These are phyloP conservation scores for Berkeleyomyces rouxiae DNA, from an alignment of 2,329 filamentous ascomycete genomes.

Conservation along the genomic window DNA sequence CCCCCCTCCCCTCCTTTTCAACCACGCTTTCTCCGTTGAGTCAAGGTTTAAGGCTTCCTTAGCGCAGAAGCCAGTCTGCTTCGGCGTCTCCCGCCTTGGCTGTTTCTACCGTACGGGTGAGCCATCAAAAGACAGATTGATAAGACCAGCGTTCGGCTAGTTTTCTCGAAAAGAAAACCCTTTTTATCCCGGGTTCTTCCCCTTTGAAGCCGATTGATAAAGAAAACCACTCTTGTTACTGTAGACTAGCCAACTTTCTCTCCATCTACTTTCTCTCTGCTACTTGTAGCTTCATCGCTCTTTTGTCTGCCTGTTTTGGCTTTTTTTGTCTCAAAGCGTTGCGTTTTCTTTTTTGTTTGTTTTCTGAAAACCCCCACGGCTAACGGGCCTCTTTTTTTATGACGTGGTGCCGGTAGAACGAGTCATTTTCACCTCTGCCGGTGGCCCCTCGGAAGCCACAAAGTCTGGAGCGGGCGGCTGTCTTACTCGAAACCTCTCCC, in stretches of 20 bases:
- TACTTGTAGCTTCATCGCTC: not conserved
- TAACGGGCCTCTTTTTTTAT: not conserved
- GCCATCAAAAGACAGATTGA: not conserved
- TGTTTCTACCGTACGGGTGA: not conserved
- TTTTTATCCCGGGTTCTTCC: not conserved
- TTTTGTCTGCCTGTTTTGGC: not conserved
- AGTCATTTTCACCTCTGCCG: not conserved
- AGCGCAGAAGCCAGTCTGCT: not conserved
- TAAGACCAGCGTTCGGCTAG: not conserved
- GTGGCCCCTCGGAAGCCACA: too few species aligned
- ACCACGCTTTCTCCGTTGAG: too few species aligned
- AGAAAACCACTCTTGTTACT: not conserved
- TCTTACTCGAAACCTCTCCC: too few species aligned
- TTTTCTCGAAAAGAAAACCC: not conserved
- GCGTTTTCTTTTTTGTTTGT: not conserved
- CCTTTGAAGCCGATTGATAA: not conserved
- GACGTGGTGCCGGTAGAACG: not conserved
- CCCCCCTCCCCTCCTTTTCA: too few species aligned
- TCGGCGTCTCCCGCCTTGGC: not conserved
- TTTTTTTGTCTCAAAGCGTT: not conserved
- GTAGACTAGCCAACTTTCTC: not conserved
- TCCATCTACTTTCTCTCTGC: not conserved
- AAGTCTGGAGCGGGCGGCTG: too few species aligned
- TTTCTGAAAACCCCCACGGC: not conserved
- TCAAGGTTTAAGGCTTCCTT: too few species aligned